Conservation (phyloP, 805 yeast species). For the Hanseniaspora meyeri region DNA sequence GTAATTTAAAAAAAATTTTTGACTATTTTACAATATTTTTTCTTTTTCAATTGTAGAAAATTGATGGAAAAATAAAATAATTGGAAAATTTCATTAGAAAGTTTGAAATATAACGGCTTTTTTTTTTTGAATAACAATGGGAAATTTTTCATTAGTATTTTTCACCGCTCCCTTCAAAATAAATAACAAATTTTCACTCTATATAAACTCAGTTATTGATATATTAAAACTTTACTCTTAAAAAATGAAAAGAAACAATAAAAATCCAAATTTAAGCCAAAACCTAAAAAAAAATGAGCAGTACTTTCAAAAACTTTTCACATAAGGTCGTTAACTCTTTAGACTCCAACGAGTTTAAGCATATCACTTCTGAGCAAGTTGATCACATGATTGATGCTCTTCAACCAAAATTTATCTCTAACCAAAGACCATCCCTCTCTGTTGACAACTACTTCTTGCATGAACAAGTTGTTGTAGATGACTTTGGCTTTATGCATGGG, state of each 20-base stretch:
- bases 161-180: background rate
- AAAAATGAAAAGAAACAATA: background rate
- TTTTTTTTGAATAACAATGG: background rate
- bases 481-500: background rate
- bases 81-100: background rate
- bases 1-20: no score
- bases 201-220: background rate
- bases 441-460: background rate
- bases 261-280: background rate
- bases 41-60: no score
- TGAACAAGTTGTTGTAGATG: background rate
- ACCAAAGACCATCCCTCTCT: background rate
- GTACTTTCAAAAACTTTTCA: background rate
- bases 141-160: background rate
- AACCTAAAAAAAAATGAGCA: background rate
- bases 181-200: no score
- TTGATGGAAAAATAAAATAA: no score
- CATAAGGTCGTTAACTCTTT: background rate
- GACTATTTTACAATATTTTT: no score
- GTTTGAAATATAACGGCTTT: background rate
- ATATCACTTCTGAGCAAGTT: background rate
- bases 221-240: no score
- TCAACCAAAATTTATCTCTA: background rate
- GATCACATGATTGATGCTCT: background rate
- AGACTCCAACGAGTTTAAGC: conserved; percentile 2